Evolutionary conservation across 495 filamentous ascomycete genomes (phyloP), one percentile per base, ranked within the genome.

Genomic region (Usnea hakonensis): DNA sequence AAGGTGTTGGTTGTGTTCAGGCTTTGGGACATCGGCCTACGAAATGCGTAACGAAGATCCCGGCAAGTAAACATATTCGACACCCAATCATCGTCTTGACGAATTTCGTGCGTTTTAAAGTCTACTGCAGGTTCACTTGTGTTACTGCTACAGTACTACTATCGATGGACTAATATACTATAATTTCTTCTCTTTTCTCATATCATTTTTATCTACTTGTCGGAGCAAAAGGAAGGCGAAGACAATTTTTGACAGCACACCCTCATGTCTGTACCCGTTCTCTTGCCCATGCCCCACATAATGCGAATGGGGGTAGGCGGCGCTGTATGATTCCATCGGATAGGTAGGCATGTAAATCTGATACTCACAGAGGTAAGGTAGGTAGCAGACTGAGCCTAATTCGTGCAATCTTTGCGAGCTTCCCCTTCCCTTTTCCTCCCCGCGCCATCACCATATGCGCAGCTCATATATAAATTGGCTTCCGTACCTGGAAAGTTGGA

Each of bases 271-370:
- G 53, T 21, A 38, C 54, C 60, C 60, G 60, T 48, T 57, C 26
- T 40, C 37, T 40, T 28, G 19, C 37, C n/a, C n/a, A 40, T 57
- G 53, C 43, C 41, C 32, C 38, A 57, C 52, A 40, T 35, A 50
- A 37, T 54, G 53, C 41, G 14, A 46, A 33, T 60, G 33, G 28
- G n/a, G 37, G 40, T 55, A 65, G 36, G 64, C 64, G 64, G 64
- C 64, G 54, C 54, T 62, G 57, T 65, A 59, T 62, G 44, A 65
- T 65, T 62, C 60, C 64, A 48, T 57, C 64, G 64, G 64, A 57
- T 62, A 59, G 46, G 44, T 62, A 59, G 46, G 44, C 60, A 60
- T 65, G 55, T 53, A 48, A 58, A 54, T 50, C 59, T 58, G 58
- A 62, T 65, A 57, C 53, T 57, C 36, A 35, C 21, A 19, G 48